Base-by-base conservation (phyloP, 768 basidiomycete species). In the Lentinus brumalis region DNA sequence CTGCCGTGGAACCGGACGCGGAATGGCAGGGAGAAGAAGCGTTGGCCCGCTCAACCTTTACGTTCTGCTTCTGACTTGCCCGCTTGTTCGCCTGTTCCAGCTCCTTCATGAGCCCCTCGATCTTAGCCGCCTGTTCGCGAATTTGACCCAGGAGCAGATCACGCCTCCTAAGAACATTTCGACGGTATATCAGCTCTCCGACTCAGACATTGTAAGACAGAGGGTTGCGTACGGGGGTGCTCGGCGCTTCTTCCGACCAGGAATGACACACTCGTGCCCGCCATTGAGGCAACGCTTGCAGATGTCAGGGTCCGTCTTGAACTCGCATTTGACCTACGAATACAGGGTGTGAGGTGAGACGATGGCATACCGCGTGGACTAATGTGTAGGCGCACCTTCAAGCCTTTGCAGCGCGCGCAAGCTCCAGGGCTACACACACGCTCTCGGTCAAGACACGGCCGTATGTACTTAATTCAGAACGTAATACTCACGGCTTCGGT, bases 211-310 rank as follows among this genome's bases (percentile, higher is more conserved):
- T 5, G 7, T 40, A 4, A 51, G 15, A 47, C 3, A 46, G 11
- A 39, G 31, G n/a, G 14, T 54, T 53, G 29, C 50, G 9, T 74
- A 92, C 91, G 89, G 91, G 54, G 91, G 91, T 5, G 86, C 82
- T 49, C 87, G 79, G 58, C 91, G 86, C 69, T 89, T 89, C 74
- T 91, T 92, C 62, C 88, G 81, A n/a, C 90, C 91, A n/a, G 91
- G 91, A 52, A 89, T 90, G 44, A 86, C 75, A 65, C 91, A 93
- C 53, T 90, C 88, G 57, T 89, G 86, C 6, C 83, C 83, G 10
- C 87, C 87, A 61, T 84, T 83, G 56, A 82, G 72, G 67, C 91
- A 93, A 11, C 91, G 86, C 69, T 84, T 90, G 73, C 91, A 93
- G 3, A 85, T 84, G 67, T 92, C 89, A 14, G 80, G 83, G 52